phyloP scores from a whole-genome alignment of 2,329 filamentous ascomycete species.

The Fusarium sp. region DNA sequence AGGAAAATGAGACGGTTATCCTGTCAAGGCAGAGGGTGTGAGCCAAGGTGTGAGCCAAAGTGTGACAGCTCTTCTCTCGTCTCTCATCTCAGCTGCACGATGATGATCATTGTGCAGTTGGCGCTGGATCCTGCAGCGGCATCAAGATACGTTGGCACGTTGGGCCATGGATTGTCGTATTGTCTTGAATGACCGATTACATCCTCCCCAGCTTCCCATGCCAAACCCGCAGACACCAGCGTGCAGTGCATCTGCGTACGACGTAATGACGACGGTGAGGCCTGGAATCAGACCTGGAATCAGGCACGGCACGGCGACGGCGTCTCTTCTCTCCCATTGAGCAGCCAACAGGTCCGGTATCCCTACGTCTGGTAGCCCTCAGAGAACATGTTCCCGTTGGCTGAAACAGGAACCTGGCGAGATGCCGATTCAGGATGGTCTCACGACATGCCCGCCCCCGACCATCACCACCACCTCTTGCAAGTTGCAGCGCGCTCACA shows the following conservation, averaged over 20 bases:
- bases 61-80: slow-evolving; percentile 23
- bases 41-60: no score
- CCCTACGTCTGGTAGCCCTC: not conserved
- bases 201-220: no score
- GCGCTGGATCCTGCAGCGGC: slow-evolving; percentile 24
- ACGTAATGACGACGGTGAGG: no score
- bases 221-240: no score
- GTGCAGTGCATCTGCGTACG: no score
- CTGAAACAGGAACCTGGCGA: slow-evolving; percentile 35
- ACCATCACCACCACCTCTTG: slow-evolving; percentile 3
- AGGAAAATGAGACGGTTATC: not conserved
- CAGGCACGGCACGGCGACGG: no score
- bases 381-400: slow-evolving; percentile 7
- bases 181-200: no score
- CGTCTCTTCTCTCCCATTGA: no score
- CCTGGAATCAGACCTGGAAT: no score
- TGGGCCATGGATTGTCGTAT: not conserved
- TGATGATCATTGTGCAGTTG: slow-evolving; percentile 42
- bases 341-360: not conserved
- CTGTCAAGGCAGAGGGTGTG: slow-evolving; percentile 5
- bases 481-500: not conserved
- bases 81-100: slow-evolving; percentile 37
- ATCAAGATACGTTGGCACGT: slow-evolving; percentile 23
- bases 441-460: slow-evolving; percentile 33
- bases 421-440: slow-evolving; percentile 39